Percentiles rank a stretch among this genome's conserved stretches.
These are phyloP conservation scores for Cordyceps fumosorosea DNA, from an alignment of 2,329 filamentous ascomycete genomes.

Conservation along the genomic window DNA sequence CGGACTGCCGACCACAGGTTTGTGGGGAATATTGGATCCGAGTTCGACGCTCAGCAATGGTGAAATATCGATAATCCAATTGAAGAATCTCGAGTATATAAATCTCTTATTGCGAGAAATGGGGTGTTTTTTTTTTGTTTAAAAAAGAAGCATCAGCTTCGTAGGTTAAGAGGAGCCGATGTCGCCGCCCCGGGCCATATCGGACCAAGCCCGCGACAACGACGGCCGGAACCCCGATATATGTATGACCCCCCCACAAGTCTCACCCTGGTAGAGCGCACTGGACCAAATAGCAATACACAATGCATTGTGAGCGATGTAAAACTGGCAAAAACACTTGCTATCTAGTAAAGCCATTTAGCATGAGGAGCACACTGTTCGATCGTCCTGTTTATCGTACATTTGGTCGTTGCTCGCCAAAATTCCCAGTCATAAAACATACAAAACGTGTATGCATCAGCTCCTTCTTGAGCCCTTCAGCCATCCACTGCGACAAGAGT, in stretches of 20 bases:
- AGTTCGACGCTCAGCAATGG: no score
- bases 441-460: background rate
- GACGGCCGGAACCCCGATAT: constrained; percentile 7
- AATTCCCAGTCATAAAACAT: background rate
- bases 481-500: background rate
- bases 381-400: constrained; percentile 1
- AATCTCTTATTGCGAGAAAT: background rate
- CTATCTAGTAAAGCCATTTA: constrained; percentile 6
- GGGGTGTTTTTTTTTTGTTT: background rate
- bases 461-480: background rate
- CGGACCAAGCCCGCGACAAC: background rate
- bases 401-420: background rate
- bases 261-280: background rate
- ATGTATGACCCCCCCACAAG: background rate
- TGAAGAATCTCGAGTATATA: background rate
- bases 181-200: background rate
- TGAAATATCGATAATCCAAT: background rate
- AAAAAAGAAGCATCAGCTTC: background rate
- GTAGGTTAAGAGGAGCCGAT: background rate
- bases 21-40: background rate
- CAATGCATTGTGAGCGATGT: background rate
- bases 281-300: background rate
- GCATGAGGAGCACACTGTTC: background rate
- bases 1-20: background rate
- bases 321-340: background rate